Conservation (phyloP, 2,329 filamentous ascomycete species). For the Chaetomium olivaceum region DNA sequence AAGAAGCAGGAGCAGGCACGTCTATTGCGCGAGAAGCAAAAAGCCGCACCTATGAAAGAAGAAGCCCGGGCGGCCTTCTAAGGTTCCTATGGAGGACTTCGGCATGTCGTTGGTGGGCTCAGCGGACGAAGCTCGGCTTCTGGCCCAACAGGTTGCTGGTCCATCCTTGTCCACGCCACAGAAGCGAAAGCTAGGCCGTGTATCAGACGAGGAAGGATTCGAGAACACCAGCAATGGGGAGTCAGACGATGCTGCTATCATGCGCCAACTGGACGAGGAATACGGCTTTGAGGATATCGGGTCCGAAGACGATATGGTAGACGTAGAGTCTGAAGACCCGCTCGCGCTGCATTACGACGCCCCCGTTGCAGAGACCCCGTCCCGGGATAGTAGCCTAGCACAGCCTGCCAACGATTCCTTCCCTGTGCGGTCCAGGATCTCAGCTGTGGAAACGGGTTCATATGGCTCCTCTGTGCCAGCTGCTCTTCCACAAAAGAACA, state of each 20-base stretch:
- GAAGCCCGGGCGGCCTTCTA: constrained; percentile 22
- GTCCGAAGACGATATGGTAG: constrained; percentile 16
- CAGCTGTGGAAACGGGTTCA: background rate
- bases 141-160: constrained; percentile 36
- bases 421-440: background rate
- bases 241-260: constrained; percentile 37
- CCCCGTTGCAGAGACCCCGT: constrained; percentile 9
- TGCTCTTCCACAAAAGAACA: background rate
- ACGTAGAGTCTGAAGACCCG: constrained; percentile 23
- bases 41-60: constrained; percentile 12
- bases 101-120: constrained; percentile 18
- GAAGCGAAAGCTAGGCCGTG: constrained; percentile 37
- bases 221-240: constrained; percentile 23
- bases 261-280: constrained; percentile 34
- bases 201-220: constrained; percentile 31
- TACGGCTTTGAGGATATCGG: background rate
- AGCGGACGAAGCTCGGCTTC: constrained; percentile 35
- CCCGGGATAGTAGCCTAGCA: constrained; percentile 24
- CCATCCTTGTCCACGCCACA: constrained; percentile 45
- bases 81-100: constrained; percentile 19
- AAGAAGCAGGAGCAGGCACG: constrained; percentile 41
- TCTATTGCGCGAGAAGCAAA: constrained; percentile 16
- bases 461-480: background rate
- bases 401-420: background rate
- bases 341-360: constrained; percentile 9